Base-by-base conservation (phyloP, 495 filamentous ascomycete species). In the Aspergillus olivimuriae region DNA sequence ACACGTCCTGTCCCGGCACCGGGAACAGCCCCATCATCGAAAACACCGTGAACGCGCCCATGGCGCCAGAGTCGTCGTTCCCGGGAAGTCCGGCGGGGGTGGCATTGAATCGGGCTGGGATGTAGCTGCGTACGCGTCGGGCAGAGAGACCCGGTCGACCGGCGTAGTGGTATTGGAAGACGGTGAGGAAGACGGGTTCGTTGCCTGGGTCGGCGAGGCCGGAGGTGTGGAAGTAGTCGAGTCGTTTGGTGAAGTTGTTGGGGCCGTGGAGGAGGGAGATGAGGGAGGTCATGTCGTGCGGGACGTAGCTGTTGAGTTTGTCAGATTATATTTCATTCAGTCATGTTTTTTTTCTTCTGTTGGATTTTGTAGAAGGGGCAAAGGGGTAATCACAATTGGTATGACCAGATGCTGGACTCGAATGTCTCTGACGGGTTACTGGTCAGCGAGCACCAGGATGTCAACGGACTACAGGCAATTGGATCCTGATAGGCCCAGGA, bases 131-230 rank as follows among this genome's bases (percentile, higher is more conserved):
- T 4, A 61, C 61, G 9, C 68, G 63, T 12, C 54, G 47, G 10
- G 70, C 66, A 16, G 67, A 71, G n/a, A 78, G 74, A 32, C 76
- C 75, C 33, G 84, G 84, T 12, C 76, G 71, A 22, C 78, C 77
- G 14, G 77, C 81, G 58, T 78, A 90, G 63, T 88, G 81, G 65
- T 83, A 88, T 34, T 88, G 76, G 50, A 81, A 89, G 10, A 83
- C 80, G 0, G 79, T 79, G 0, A 76, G 72, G 60, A 89, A 87
- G 34, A 71, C 68, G 4, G 83, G 84, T 56, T 87, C 82, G 60
- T 88, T 87, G 23, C 78, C 81, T 1, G 82, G 78, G 56, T 87
- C 80, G n/a, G 68, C 69, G 48, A 68, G 74, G 56, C 44, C 70
- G 50, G 47, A 62, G 62, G 51, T 74, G 67, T 69, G 72, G 53